A percentile compares a stretch with the other conserved stretches of the same genome.
phyloP scores from a whole-genome alignment of 805 yeast species.

The Myxozyma udenii region DNA sequence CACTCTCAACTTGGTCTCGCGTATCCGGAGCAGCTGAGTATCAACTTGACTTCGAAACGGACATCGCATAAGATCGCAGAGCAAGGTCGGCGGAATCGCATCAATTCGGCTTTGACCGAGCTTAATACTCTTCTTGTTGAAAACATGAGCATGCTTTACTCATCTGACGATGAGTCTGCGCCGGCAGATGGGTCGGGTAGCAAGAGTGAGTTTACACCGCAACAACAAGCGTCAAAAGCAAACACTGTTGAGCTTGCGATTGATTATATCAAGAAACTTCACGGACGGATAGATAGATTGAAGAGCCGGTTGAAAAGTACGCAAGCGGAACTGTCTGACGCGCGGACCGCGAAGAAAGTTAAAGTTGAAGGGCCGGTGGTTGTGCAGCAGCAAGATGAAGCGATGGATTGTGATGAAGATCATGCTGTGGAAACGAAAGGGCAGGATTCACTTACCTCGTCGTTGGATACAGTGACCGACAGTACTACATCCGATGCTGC shows the following conservation, averaged over 20 bases:
- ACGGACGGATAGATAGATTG: conserved; percentile 38
- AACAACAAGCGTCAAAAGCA: conserved; percentile 63
- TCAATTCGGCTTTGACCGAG: conserved; percentile 82
- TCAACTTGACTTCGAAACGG: conserved; percentile 50
- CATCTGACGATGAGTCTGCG: conserved; percentile 41
- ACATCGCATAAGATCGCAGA: conserved; percentile 88
- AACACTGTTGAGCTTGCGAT: conserved; percentile 92
- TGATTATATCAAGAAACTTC: conserved; percentile 55
- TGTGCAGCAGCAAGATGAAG: neutral
- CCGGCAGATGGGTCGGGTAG: conserved; percentile 35
- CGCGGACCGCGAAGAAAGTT: conserved; percentile 3
- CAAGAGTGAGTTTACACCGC: conserved; percentile 40
- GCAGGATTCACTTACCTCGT: no score
- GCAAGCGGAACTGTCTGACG: conserved; percentile 5
- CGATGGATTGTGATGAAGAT: neutral
- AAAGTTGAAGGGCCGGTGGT: conserved; percentile 1
- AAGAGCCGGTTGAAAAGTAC: conserved; percentile 17
- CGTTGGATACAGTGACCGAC: neutral
- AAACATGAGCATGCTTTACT: conserved; percentile 17
- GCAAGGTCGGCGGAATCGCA: conserved; percentile 90
- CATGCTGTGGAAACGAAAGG: neutral
- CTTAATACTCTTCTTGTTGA: conserved; percentile 63
- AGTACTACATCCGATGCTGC: neutral
- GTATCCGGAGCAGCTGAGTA: conserved; percentile 43
- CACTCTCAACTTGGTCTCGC: conserved; percentile 43